Evolutionary conservation across 352 stramenopile genomes (phyloP).

Genomic region (Pythium myriotylum): DNA sequence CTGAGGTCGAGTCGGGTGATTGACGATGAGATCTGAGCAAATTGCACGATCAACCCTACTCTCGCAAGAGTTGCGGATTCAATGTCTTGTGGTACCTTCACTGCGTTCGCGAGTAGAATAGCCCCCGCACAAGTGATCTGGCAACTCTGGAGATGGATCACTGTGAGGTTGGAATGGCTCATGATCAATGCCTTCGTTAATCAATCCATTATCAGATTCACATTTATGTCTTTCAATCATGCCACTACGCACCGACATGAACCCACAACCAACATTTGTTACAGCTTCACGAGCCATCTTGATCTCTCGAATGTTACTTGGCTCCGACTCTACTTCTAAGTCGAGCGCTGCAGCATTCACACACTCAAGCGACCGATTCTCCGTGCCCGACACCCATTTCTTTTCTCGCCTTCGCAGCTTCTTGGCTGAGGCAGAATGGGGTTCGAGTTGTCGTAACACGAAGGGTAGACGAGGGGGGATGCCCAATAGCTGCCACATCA

Average conservation of each 20-base stretch:
- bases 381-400: conserved; percentile 6
- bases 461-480: background rate
- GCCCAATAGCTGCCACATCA: conserved; percentile 10
- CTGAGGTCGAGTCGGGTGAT: conserved; percentile 42
- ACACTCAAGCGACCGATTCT: conserved; percentile 7
- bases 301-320: conserved; percentile 3
- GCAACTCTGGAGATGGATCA: conserved; percentile 42
- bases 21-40: conserved; percentile 2
- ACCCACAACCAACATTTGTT: conserved; percentile 31
- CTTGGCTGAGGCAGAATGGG: background rate
- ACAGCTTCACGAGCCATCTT: conserved; percentile 22
- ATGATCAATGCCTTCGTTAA: conserved; percentile 30
- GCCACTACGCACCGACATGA: conserved; percentile 22
- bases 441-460: background rate
- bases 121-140: conserved; percentile 46
- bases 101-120: conserved; percentile 42
- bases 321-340: background rate
- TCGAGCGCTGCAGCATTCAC: conserved; percentile 1
- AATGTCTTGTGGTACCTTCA: conserved; percentile 27
- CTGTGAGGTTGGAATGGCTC: conserved; percentile 16
- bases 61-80: no score
- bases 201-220: background rate
- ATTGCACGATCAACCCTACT: background rate
- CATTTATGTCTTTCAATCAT: no score
- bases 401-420: conserved; percentile 1